A percentile compares a stretch with the other conserved stretches of the same genome.
phyloP scores from a whole-genome alignment of 176 grass and related monocot genomes.

The Oryza officinalis region DNA sequence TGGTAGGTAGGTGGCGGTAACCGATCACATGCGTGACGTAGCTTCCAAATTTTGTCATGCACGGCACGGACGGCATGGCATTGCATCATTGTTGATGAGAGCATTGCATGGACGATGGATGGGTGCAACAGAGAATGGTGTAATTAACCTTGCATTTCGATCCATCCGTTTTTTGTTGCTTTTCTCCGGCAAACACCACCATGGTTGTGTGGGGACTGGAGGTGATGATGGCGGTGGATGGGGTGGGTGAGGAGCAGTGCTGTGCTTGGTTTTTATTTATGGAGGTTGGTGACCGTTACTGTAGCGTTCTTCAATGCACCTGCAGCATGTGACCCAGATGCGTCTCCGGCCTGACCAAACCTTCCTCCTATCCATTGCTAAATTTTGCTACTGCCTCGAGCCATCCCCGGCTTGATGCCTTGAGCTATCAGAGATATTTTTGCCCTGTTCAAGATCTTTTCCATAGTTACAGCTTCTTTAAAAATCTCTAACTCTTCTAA shows the following conservation, averaged over 20 bases:
- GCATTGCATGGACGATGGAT: background rate
- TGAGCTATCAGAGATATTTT: too few relatives aligned
- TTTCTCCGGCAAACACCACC: background rate
- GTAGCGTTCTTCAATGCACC: constrained; percentile 5
- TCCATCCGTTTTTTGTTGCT: background rate
- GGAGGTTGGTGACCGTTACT: constrained; percentile 6
- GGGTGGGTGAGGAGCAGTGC: background rate
- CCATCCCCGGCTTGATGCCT: background rate
- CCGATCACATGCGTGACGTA: background rate
- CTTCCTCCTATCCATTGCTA: background rate
- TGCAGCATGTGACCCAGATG: background rate
- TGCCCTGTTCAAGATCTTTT: too few relatives aligned
- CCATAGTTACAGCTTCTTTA: fast-evolving
- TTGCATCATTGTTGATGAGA: background rate
- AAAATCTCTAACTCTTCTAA: too few relatives aligned
- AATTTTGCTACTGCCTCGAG: background rate
- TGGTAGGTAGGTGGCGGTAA: background rate
- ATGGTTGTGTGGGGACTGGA: background rate
- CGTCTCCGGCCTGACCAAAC: background rate
- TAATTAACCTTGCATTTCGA: background rate
- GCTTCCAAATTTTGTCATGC: background rate
- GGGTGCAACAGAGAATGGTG: background rate
- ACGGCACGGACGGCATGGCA: background rate
- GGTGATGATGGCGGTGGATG: background rate
- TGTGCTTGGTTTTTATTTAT: background rate